Evolutionary conservation across 2,329 filamentous ascomycete genomes (phyloP).

Genomic region (Colletotrichum orchidophilum): DNA sequence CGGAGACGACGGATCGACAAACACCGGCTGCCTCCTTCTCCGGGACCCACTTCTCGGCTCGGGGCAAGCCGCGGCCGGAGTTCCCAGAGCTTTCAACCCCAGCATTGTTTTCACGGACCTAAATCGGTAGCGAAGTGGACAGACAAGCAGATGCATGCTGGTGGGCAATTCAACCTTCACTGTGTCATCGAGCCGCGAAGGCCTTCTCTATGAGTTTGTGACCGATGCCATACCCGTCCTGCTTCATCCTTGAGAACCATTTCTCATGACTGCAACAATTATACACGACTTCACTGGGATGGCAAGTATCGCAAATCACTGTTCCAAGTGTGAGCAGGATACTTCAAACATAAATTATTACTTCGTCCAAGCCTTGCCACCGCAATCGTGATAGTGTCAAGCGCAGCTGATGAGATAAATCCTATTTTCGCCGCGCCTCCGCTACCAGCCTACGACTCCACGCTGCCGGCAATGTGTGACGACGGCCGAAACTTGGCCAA

Average conservation of each 20-base stretch:
- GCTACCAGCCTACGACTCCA: not conserved
- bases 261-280: not conserved
- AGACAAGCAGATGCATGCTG: not conserved
- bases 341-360: not conserved
- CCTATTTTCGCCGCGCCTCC: not conserved
- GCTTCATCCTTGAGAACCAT: not conserved
- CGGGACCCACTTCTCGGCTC: conserved; percentile 12
- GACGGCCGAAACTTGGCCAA: not conserved
- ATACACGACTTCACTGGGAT: not conserved
- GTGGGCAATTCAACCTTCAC: not conserved
- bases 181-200: not conserved
- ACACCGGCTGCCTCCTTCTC: conserved; percentile 1
- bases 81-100: not conserved
- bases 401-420: not conserved
- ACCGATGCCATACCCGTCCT: not conserved
- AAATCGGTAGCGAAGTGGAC: not conserved
- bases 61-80: not conserved
- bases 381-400: not conserved
- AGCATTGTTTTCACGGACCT: not conserved
- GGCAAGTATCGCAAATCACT: not conserved
- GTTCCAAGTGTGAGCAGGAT: not conserved
- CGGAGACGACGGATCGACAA: not conserved
- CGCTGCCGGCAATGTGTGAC: not conserved
- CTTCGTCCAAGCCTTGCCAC: not conserved
- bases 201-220: not conserved